A percentile compares a stretch with the other conserved stretches of the same genome.
Evolutionary conservation across 1,284 basidiomycete genomes (phyloP).

Genomic region (Cutaneotrichosporon sp.): DNA sequence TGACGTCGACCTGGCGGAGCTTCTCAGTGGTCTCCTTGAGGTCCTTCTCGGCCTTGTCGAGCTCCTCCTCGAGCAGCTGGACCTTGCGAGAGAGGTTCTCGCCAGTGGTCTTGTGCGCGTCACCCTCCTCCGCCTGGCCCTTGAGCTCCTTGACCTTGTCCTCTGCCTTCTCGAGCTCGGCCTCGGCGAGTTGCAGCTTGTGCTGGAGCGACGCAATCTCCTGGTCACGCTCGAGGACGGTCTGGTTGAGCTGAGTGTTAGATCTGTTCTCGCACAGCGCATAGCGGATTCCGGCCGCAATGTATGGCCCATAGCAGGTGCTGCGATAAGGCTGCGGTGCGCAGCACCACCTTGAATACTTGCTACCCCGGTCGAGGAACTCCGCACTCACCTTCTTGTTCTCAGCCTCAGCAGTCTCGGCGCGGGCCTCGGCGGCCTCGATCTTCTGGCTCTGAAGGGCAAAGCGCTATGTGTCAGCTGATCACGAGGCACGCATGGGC

Average conservation of each 20-base stretch:
- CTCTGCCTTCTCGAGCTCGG: constrained; percentile 73
- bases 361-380: no score
- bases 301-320: no score
- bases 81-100: constrained; percentile 82
- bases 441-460: constrained; percentile 74
- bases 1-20: constrained; percentile 96
- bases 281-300: no score
- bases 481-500: background rate
- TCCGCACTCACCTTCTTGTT: constrained; percentile 58
- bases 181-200: constrained; percentile 66
- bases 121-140: constrained; percentile 63
- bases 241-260: constrained; percentile 59
- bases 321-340: no score
- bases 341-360: no score
- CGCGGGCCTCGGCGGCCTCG: constrained; percentile 70
- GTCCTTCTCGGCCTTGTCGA: constrained; percentile 94
- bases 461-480: constrained; percentile 50
- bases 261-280: background rate
- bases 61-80: constrained; percentile 86
- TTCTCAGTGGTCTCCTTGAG: constrained; percentile 95
- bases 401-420: constrained; percentile 80
- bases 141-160: constrained; percentile 68
- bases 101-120: constrained; percentile 65
- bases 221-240: constrained; percentile 78
- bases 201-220: constrained; percentile 78